phyloP scores from a whole-genome alignment of 2,329 filamentous ascomycete genomes.

The Chalaropsis ovoidea region DNA sequence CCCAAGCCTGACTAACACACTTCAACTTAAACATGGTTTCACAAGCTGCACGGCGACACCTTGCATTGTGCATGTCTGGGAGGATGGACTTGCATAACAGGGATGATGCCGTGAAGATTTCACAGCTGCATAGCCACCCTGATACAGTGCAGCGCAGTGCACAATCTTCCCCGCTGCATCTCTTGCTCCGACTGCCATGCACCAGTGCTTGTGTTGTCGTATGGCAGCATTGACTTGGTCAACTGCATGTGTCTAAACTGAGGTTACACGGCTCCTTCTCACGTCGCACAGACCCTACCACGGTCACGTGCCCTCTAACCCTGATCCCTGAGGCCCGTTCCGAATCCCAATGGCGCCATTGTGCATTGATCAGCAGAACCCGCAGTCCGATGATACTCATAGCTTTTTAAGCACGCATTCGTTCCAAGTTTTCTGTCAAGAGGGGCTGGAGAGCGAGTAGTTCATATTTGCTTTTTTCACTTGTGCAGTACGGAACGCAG shows the following conservation, averaged over 20 bases:
- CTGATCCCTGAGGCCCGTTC: not conserved
- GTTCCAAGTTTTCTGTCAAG: not conserved
- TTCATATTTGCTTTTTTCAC: not conserved
- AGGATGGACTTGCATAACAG: not conserved
- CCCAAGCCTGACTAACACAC: not conserved
- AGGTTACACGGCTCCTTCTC: no score
- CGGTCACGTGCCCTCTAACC: not conserved
- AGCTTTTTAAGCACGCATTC: not conserved
- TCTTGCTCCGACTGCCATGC: no score
- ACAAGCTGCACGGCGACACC: not conserved
- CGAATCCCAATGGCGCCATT: conserved; percentile 1
- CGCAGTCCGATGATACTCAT: not conserved
- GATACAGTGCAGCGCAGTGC: no score
- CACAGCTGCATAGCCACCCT: no score
- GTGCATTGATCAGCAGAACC: conserved; percentile 3
- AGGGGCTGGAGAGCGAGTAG: not conserved
- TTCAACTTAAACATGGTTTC: not conserved
- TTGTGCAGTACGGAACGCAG: no score
- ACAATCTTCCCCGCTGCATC: no score
- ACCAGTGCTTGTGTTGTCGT: no score
- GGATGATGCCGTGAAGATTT: no score
- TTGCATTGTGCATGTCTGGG: not conserved
- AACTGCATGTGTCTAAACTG: no score
- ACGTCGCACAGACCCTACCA: not conserved
- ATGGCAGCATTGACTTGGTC: no score